Base-by-base conservation (phyloP, 805 yeast genomes). In the Candida michaelii region DNA sequence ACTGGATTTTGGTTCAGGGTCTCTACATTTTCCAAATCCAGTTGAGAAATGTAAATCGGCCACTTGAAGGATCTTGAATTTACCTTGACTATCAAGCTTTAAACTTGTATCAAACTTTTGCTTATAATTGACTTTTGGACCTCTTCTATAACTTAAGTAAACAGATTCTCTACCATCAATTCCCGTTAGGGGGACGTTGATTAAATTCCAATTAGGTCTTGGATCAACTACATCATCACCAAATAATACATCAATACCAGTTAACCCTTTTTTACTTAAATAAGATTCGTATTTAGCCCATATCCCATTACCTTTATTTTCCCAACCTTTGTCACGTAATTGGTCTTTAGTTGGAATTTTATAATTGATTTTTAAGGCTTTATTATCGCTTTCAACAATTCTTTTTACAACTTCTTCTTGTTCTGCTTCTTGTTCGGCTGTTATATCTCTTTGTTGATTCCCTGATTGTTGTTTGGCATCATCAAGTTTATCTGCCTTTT, bases 21-120 rank as follows among this genome's bases (percentile, higher is more conserved):
- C 95, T 40, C 84, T 69, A 55, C 98, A 93, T 36, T 62, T 60
- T 11, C 97, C 97, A 41, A 68, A 74, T 5, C 89, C 90, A 0
- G 96, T 85, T n/a, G 93, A 76, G 58, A 85, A 83, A 63, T 93
- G 99, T 43, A 91, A 67, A 60, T 93, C 98, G 0, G 97, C 95
- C 4, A 91, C 79, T 62, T 93, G 99, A 9, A 89, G 63, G 31
- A 93, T 83, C 60, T 85, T 91, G 63, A 83, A 87, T 42, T 70
- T 75, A 4, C 79, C 80, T 15, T 73, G 56, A 2, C 63, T 47
- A 9, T 63, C 52, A 12, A 73, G 56, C 38, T 66, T 63, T 31
- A 80, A 60, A 5, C 43, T 41, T 2, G 70, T 66, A 25, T 54
- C 51, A 43, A 42, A 51, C 56, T 44, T 49, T 46, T 47, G 37